Evolutionary conservation across 352 stramenopile genomes (phyloP), one percentile per base, ranked within the genome.

Genomic region (Aphanomyces invadans): DNA sequence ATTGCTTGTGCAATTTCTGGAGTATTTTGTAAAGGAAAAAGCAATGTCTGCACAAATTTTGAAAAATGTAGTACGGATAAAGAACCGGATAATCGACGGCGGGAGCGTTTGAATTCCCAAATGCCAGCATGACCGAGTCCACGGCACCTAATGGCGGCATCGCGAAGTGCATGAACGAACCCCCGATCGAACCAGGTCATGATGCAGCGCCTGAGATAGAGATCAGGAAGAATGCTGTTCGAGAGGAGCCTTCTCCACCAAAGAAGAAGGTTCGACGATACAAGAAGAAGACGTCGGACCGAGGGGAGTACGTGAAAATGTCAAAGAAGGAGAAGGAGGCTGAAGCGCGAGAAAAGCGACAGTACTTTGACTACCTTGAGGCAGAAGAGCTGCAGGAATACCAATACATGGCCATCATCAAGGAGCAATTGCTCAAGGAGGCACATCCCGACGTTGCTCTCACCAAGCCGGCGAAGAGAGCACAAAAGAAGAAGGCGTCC

Each of bases 281-380:
- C 12, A 52, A 52, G 49, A n/a, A 26, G n/a, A 57, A 32, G 25
- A 33, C 15, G 12, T 33, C 15, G 4, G 49, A 57, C 49, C 25
- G 23, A 7, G 5, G 49, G 7, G 49, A 57, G 4, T 57, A 57
- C 23, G 49, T 57, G 19, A 17, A 10, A 7, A 26, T 38, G 29
- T 33, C 49, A 12, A 57, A 57, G 29, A 38, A 32, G 25, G 49
- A 57, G n/a, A 57, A 57, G 49, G 25, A 39, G 12, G 49, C 49
- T n/a, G 49, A 32, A 1, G 49, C 21, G 25, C 49, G 49, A 9
- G 49, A 57, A 28, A 36, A 33, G 49, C 49, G 49, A 7, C 10
- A 57, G 25, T 29, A 32, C 15, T 57, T 57, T 10, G 29, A 38
- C 5, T 36, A 33, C 49, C 49, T 29, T 29, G 49, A 57, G 25